phyloP scores from a whole-genome alignment of 2,329 filamentous ascomycete genomes.

The Fusarium proliferatum region DNA sequence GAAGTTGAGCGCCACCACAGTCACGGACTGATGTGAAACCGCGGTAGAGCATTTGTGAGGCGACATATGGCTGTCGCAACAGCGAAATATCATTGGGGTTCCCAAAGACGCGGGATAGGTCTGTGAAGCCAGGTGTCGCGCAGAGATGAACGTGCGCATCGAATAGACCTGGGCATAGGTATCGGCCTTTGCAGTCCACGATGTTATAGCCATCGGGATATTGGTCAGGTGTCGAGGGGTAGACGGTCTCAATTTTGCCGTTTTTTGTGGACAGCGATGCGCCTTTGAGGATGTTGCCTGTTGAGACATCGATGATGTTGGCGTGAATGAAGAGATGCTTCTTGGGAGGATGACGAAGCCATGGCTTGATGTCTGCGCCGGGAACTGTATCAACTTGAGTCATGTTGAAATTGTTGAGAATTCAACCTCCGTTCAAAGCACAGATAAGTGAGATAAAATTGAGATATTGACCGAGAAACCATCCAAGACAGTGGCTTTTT shows the following conservation, averaged over 20 bases:
- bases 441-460: background rate
- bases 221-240: background rate
- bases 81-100: conserved; percentile 52
- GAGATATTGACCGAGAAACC: background rate
- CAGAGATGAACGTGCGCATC: conserved; percentile 49
- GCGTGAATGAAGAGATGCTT: background rate
- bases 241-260: background rate
- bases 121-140: conserved; percentile 45
- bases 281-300: background rate
- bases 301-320: background rate
- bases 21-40: background rate
- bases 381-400: background rate
- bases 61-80: conserved; percentile 55
- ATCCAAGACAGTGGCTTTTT: conserved; percentile 3
- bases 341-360: background rate
- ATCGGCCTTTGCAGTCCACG: conserved; percentile 2
- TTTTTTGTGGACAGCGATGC: background rate
- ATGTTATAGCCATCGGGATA: background rate
- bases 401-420: background rate
- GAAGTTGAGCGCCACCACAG: conserved; percentile 53
- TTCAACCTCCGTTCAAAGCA: too few species aligned
- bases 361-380: background rate
- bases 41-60: background rate
- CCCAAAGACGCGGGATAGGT: conserved; percentile 40
- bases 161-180: conserved; percentile 47